Percentiles rank a stretch among this genome's conserved stretches.
phyloP scores from a whole-genome alignment of 2,329 filamentous ascomycete genomes.

The Emydomyces testavorans region DNA sequence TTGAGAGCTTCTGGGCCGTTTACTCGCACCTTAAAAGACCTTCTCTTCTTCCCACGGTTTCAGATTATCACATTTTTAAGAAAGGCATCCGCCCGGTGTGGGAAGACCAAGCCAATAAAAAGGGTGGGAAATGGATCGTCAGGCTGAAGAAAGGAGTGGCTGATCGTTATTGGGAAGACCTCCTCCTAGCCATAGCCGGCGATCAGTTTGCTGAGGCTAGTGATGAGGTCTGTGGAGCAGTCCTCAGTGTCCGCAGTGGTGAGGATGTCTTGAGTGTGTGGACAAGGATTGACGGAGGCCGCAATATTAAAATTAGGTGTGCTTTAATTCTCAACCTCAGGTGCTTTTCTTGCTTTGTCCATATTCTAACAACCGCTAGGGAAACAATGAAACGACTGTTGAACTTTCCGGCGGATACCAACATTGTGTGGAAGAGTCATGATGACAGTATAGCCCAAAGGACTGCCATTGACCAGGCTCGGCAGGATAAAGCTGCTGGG shows the following conservation, averaged over 20 bases:
- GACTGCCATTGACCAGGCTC: slow-evolving; percentile 78
- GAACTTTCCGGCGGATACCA: slow-evolving; percentile 74
- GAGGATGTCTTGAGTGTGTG: slow-evolving; percentile 97
- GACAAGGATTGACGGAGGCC: slow-evolving; percentile 85
- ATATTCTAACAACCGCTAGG: slow-evolving; percentile 40
- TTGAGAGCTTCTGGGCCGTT: slow-evolving; percentile 82
- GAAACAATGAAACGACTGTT: slow-evolving; percentile 91
- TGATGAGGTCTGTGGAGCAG: slow-evolving; percentile 89
- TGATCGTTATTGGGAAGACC: slow-evolving; percentile 93
- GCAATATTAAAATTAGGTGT: slow-evolving; percentile 92
- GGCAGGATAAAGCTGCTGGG: slow-evolving; percentile 60
- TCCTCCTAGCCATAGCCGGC: slow-evolving; percentile 79
- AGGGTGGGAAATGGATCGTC: slow-evolving; percentile 94
- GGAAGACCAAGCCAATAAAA: slow-evolving; percentile 96
- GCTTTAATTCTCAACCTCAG: slow-evolving; percentile 26
- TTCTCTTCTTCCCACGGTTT: slow-evolving; percentile 76
- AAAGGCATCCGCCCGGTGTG: slow-evolving; percentile 92
- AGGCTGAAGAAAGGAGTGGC: slow-evolving; percentile 93
- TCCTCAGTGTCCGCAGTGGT: slow-evolving; percentile 85
- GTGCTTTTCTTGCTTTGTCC: slow-evolving; percentile 7
- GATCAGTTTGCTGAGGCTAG: slow-evolving; percentile 88
- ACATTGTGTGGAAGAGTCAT: slow-evolving; percentile 90
- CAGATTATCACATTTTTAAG: slow-evolving; percentile 97
- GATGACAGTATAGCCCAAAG: slow-evolving; percentile 91
- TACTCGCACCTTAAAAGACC: slow-evolving; percentile 85